These are phyloP conservation scores for Chlorella sp. DNA, from an alignment of 139 green algal genomes.

Conservation along the genomic window DNA sequence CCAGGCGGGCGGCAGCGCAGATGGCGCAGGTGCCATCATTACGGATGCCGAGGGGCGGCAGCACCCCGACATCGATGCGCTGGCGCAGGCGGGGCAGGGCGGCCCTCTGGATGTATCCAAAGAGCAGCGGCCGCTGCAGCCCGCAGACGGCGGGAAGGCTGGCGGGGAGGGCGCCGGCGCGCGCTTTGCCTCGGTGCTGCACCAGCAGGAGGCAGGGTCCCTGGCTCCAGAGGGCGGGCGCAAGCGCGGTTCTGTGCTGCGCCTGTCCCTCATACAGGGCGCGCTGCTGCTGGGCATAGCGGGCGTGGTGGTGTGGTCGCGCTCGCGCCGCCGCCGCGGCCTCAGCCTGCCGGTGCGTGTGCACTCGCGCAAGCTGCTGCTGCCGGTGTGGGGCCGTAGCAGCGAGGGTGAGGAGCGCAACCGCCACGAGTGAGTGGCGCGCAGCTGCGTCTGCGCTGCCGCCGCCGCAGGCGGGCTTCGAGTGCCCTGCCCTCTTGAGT, in stretches of 20 bases:
- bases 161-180: neutral
- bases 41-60: neutral
- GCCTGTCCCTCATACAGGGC: neutral
- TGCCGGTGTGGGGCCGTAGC: slow-evolving; percentile 5
- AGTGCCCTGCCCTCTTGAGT: too few relatives aligned
- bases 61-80: slow-evolving; percentile 8
- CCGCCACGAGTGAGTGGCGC: slow-evolving; percentile 16
- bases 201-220: neutral
- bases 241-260: neutral
- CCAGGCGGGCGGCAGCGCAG: neutral
- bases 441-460: too few relatives aligned
- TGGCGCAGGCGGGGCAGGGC: slow-evolving; percentile 3
- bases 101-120: slow-evolving; percentile 4
- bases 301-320: slow-evolving; percentile 8
- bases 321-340: slow-evolving; percentile 12
- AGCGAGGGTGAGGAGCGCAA: neutral
- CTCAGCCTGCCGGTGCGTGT: neutral
- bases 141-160: neutral
- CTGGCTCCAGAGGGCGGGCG: neutral
- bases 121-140: neutral
- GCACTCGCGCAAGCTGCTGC: neutral
- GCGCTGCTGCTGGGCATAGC: neutral
- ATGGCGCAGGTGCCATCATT: neutral
- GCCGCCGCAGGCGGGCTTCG: too few relatives aligned
- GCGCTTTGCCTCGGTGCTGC: neutral